Percentiles rank a stretch among this genome's conserved stretches.
phyloP scores from a whole-genome alignment of 2,329 filamentous ascomycete genomes.

The Penicillium crustosum region DNA sequence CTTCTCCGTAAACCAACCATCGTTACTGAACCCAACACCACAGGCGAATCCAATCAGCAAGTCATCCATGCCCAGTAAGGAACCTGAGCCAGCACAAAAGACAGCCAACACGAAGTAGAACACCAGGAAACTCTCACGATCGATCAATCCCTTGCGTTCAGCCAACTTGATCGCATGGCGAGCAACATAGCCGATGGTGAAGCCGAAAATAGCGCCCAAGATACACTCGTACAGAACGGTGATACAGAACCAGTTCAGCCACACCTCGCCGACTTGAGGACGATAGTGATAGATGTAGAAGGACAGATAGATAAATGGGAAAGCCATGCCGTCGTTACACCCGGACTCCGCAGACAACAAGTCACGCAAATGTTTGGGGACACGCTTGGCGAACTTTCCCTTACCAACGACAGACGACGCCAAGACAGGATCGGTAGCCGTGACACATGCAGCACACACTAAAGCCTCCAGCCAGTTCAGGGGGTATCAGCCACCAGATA shows the following conservation, averaged over 20 bases:
- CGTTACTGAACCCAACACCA: conserved; percentile 98
- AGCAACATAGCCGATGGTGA: conserved; percentile 82
- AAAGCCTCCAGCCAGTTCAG: conserved; percentile 89
- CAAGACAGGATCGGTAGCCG: conserved; percentile 92
- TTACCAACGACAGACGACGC: conserved; percentile 98
- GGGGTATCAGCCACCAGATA: conserved; percentile 82
- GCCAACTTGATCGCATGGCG: conserved; percentile 87
- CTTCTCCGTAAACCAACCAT: conserved; percentile 98
- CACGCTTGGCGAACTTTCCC: conserved; percentile 95
- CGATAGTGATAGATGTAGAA: conserved; percentile 86
- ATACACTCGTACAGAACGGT: conserved; percentile 95
- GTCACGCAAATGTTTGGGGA: conserved; percentile 96
- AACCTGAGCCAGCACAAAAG: conserved; percentile 92
- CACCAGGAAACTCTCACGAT: conserved; percentile 94
- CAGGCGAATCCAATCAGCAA: conserved; percentile 90
- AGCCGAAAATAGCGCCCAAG: conserved; percentile 86
- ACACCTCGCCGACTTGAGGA: conserved; percentile 65
- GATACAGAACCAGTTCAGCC: conserved; percentile 83
- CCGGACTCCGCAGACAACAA: conserved; percentile 93
- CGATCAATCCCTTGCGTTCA: conserved; percentile 81
- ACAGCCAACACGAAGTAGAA: conserved; percentile 98
- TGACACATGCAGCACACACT: conserved; percentile 86
- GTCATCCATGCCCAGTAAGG: conserved; percentile 88
- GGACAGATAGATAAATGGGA: conserved; percentile 92
- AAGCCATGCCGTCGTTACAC: conserved; percentile 99